Percentiles rank a stretch among this genome's conserved stretches.
Evolutionary conservation across 2,329 filamentous ascomycete genomes (phyloP).

Genomic region (Ophiocordyceps camponoti-floridani): DNA sequence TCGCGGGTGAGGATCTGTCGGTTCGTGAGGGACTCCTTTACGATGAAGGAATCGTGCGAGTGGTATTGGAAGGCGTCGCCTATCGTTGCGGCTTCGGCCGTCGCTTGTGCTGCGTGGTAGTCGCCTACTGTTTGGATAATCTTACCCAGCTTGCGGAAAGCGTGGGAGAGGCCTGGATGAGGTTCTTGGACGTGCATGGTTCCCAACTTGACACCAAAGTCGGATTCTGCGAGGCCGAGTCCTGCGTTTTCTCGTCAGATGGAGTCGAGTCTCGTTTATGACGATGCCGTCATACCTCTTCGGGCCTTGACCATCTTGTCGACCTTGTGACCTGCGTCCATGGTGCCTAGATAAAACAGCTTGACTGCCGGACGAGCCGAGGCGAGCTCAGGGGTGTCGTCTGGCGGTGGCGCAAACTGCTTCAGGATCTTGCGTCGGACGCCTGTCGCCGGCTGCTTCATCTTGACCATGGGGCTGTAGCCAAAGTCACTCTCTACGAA

Average conservation of each 20-base stretch:
- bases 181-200: conserved; percentile 80
- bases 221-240: conserved; percentile 77
- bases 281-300: conserved; percentile 43
- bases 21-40: conserved; percentile 96
- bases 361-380: conserved; percentile 84
- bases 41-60: conserved; percentile 88
- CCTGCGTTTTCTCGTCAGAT: conserved; percentile 30
- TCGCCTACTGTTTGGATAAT: conserved; percentile 87
- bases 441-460: conserved; percentile 92
- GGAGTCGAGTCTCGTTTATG: background rate
- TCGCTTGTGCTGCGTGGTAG: conserved; percentile 90
- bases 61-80: conserved; percentile 90
- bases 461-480: conserved; percentile 86
- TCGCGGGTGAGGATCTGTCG: conserved; percentile 92
- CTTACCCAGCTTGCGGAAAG: conserved; percentile 89
- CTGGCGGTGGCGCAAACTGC: conserved; percentile 92
- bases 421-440: conserved; percentile 91
- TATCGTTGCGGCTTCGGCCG: conserved; percentile 85
- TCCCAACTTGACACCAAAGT: conserved; percentile 80
- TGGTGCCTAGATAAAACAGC: conserved; percentile 82
- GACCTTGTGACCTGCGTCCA: conserved; percentile 95
- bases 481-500: conserved; percentile 99
- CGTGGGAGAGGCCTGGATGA: conserved; percentile 71
- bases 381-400: conserved; percentile 88
- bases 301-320: conserved; percentile 85